phyloP scores from a whole-genome alignment of 352 stramenopile species.

The Phytophthora sp. region DNA sequence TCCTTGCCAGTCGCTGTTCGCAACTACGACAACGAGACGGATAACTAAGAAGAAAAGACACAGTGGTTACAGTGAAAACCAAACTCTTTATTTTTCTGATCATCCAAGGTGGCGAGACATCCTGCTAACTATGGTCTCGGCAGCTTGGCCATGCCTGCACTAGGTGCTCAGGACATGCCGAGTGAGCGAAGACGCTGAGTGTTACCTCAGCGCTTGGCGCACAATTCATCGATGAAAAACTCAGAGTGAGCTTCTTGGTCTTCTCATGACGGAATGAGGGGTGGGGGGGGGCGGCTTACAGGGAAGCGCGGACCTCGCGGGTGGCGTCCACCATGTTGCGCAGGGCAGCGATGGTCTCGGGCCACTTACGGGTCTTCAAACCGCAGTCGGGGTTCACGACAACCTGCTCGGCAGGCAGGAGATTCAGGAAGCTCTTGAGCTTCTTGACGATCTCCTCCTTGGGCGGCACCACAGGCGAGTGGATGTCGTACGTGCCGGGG shows the following conservation, averaged over 20 bases:
- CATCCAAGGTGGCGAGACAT: constrained; percentile 43
- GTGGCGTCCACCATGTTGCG: constrained; percentile 91
- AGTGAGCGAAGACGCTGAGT: constrained; percentile 35
- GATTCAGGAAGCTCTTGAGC: constrained; percentile 85
- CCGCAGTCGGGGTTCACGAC: constrained; percentile 94
- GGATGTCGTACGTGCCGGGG: constrained; percentile 94
- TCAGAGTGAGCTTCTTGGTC: constrained; percentile 26
- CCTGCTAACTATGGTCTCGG: constrained; percentile 46
- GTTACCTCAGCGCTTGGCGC: constrained; percentile 31
- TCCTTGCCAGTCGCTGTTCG: neutral
- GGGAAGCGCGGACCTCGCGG: constrained; percentile 66
- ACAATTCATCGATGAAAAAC: constrained; percentile 35
- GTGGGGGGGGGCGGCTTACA: constrained; percentile 31
- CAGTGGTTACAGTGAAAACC: constrained; percentile 29
- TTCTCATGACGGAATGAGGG: neutral
- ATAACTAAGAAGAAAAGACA: too few relatives aligned
- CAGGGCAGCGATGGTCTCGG: constrained; percentile 88
- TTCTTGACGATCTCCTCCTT: constrained; percentile 90
- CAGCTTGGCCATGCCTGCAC: constrained; percentile 38
- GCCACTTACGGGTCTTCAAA: constrained; percentile 94
- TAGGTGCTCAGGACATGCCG: constrained; percentile 31
- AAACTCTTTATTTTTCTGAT: constrained; percentile 39
- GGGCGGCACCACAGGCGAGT: constrained; percentile 93
- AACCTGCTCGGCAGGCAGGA: constrained; percentile 76
- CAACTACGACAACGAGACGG: too few relatives aligned